Base-by-base conservation (phyloP, 345 rosid species). In the Populus alba region DNA sequence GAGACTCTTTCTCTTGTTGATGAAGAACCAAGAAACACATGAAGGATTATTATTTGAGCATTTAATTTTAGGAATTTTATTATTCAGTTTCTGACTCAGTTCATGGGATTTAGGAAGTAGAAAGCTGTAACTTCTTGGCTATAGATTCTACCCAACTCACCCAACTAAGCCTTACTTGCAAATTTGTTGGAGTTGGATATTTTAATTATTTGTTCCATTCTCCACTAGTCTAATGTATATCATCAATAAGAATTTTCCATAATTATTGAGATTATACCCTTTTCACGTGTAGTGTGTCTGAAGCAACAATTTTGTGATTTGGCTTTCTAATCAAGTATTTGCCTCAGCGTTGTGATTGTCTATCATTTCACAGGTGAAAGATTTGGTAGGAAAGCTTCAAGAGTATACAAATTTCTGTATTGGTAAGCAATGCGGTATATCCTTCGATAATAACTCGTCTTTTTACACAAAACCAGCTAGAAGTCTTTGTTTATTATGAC, bases 331-430 rank as follows among this genome's bases (percentile, higher is more conserved):
- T 62, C 38, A 35, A 55, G 71, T 31, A 11, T 73, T 72, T 72
- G 31, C 31, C 63, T 57, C 41, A 20, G 45, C 35, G 63, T 72
- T 33, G 17, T 71, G 25, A 71, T 13, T 55, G 45, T 41, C n/a
- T 65, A 71, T 38, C 51, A 13, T 47, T 15, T 47, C 17, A 15
- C 97, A 95, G 99, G 91, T 95, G 83, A 85, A 88, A 38, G 84
- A 86, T 74, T 76, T 95, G 90, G 83, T 81, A 31, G 85, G 49
- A 84, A 84, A 88, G 82, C 84, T 95, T 78, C 89, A 83, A 84
- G 92, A 83, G 75, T 87, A 87, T 77, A 84, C 89, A 71, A 82
- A 76, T 85, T 88, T 93, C 76, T 91, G 88, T 80, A 90, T 95
- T 68, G 94, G 97, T 95, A 83, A 82, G 91, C 76, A 47, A 69